phyloP scores from a whole-genome alignment of 768 basidiomycete genomes.

The Leccinum sublutescens region DNA sequence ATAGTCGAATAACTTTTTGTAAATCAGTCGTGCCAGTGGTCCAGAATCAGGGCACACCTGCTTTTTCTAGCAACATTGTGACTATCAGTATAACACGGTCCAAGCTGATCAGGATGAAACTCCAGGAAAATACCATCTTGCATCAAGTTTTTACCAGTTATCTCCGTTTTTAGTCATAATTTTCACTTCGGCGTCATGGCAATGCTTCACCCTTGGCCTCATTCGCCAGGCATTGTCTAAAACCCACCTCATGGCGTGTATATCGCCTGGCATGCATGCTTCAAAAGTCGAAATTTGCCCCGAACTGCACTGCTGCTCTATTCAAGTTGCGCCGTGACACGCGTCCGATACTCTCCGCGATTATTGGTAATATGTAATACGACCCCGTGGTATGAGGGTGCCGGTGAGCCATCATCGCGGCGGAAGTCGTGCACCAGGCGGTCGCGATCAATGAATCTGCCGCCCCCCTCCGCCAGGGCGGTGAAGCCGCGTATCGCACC shows the following conservation, averaged over 20 bases:
- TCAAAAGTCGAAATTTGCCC: conserved; percentile 12
- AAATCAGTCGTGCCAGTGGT: conserved; percentile 4
- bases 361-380: conserved; percentile 28
- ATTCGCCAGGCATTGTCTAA: conserved; percentile 16
- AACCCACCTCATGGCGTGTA: conserved; percentile 22
- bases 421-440: conserved; percentile 17
- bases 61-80: neutral
- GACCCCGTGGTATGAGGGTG: conserved; percentile 18
- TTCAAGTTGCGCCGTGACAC: conserved; percentile 25
- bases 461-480: conserved; percentile 22
- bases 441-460: conserved; percentile 20
- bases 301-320: conserved; percentile 17
- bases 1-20: neutral
- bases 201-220: conserved; percentile 22
- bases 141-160: conserved; percentile 7
- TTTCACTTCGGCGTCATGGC: conserved; percentile 13
- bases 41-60: conserved; percentile 2
- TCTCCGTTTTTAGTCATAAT: conserved; percentile 6
- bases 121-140: conserved; percentile 4
- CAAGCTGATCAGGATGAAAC: conserved; percentile 6
- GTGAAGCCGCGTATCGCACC: conserved; percentile 23
- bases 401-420: conserved; percentile 23
- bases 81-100: neutral
- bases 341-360: conserved; percentile 22
- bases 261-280: conserved; percentile 25